Evolutionary conservation across 1,139 yeast species (phyloP), one percentile per base, ranked within the genome.

Genomic region (Blastobotrys elegans): DNA sequence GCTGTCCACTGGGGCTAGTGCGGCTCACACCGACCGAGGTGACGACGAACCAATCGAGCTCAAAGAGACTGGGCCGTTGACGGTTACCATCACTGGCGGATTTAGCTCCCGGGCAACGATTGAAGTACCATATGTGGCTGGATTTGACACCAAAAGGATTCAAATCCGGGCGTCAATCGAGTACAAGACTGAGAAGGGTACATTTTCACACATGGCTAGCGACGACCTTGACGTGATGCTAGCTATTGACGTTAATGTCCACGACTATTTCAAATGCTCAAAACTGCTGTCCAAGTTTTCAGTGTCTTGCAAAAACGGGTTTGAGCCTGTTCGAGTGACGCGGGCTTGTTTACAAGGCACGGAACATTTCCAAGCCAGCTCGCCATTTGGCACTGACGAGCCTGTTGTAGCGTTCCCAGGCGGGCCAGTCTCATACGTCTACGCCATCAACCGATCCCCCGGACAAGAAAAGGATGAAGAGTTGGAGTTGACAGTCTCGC

Each of bases 181-280:
- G 20, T 48, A 33, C 18, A 53, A 60, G 1, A 46, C 35, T 1
- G 50, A 49, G 16, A 60, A 55, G 1, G 42, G 32, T 2, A 49
- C 47, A 6, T 56, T 43, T 35, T 51, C 47, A 16, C 50, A 56
- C 34, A 48, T 50, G 27, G 47, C 54, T 21, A 46, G 50, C 14
- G 56, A 54, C 14, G 50, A 51, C 10, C 49, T 61, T 1, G 59
- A 59, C 26, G 52, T 58, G 13, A 50, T 57, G 3, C 73, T 80
- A 4, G 69, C 79, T 1, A 68, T 85, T 32, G 82, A 89, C 0
- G 90, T 85, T 1, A 77, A 86, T 2, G 94, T 85, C 1, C 90
- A 84, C 57, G 95, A 86, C 61, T 79, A 81, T 13, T 84, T 84
- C 67, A 77, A 76, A 50, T 61, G 74, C 1, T 65, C 74, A 7